These are phyloP conservation scores for Fusarium ambrosium DNA, from an alignment of 2,329 filamentous ascomycete genomes.

Conservation along the genomic window DNA sequence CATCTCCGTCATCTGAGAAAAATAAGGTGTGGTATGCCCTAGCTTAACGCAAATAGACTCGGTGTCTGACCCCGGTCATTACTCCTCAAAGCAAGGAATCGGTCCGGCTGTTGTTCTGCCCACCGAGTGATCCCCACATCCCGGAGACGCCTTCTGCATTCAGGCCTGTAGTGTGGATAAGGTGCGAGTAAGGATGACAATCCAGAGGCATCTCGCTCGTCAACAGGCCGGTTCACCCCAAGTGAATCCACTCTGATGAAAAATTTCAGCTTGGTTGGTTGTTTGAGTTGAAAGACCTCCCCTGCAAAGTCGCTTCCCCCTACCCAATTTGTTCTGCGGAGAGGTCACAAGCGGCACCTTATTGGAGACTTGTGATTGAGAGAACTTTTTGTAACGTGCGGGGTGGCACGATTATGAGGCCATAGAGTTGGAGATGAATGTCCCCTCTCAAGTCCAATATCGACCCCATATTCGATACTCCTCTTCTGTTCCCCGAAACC, in stretches of 20 bases:
- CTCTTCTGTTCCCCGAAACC: slow-evolving; percentile 77
- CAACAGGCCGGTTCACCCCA: background rate
- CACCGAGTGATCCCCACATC: slow-evolving; percentile 30
- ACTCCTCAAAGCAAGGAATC: slow-evolving; percentile 17
- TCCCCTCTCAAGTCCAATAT: slow-evolving; percentile 75
- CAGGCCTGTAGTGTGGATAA: slow-evolving; percentile 1
- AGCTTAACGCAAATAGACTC: slow-evolving; percentile 27
- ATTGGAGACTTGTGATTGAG: slow-evolving; percentile 22
- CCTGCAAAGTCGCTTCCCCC: slow-evolving; percentile 16
- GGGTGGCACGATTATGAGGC: slow-evolving; percentile 38
- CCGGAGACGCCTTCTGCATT: slow-evolving; percentile 9
- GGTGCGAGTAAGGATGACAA: slow-evolving; percentile 23
- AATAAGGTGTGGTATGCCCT: slow-evolving; percentile 19
- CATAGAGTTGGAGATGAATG: slow-evolving; percentile 7
- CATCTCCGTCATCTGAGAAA: slow-evolving; percentile 23
- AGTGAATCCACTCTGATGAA: slow-evolving; percentile 7
- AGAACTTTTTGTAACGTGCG: slow-evolving; percentile 24
- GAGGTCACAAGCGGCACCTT: background rate
- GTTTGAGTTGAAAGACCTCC: background rate
- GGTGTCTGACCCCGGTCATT: background rate
- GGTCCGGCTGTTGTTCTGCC: slow-evolving; percentile 43
- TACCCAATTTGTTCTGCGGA: slow-evolving; percentile 21
- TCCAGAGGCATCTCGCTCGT: slow-evolving; percentile 16
- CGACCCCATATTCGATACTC: slow-evolving; percentile 79
- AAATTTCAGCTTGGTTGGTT: background rate